Evolutionary conservation across 805 yeast species (phyloP).

Genomic region (Candida dajiaensis): DNA sequence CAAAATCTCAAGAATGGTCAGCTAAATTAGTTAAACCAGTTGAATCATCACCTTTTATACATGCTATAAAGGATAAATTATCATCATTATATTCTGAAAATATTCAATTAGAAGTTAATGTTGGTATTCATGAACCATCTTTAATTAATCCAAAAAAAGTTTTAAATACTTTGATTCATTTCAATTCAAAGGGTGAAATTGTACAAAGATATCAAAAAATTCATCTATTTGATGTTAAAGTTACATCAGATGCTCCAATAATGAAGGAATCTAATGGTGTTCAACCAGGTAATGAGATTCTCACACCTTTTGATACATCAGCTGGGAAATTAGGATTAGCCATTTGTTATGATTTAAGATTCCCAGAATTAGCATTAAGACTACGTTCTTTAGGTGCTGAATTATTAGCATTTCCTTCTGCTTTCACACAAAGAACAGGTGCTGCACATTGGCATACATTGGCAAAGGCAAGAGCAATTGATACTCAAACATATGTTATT

Average conservation of each 20-base stretch:
- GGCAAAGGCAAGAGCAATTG: slow-evolving; percentile 82
- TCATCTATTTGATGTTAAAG: slow-evolving; percentile 85
- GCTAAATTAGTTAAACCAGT: slow-evolving; percentile 49
- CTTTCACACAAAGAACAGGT: slow-evolving; percentile 90
- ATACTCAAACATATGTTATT: slow-evolving; percentile 78
- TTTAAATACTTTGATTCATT: slow-evolving; percentile 69
- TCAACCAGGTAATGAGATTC: slow-evolving; percentile 61
- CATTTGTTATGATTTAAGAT: slow-evolving; percentile 83
- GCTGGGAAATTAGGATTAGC: slow-evolving; percentile 63
- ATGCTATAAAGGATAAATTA: slow-evolving; percentile 40
- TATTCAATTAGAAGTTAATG: slow-evolving; percentile 54
- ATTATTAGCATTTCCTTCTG: slow-evolving; percentile 78
- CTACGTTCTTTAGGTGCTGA: slow-evolving; percentile 68
- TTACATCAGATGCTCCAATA: slow-evolving; percentile 64
- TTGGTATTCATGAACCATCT: slow-evolving; percentile 86
- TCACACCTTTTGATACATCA: slow-evolving; percentile 52
- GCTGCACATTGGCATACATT: slow-evolving; percentile 82
- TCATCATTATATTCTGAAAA: slow-evolving; percentile 20
- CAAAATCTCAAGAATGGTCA: slow-evolving; percentile 47
- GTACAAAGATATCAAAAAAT: slow-evolving; percentile 72
- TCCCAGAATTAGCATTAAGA: slow-evolving; percentile 72
- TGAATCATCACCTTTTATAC: slow-evolving; percentile 36
- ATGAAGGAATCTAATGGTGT: slow-evolving; percentile 71
- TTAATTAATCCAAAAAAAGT: slow-evolving; percentile 37
- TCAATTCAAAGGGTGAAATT: slow-evolving; percentile 58